Conservation (phyloP, 768 basidiomycete genomes). For the Pleurotus tuoliensis region DNA sequence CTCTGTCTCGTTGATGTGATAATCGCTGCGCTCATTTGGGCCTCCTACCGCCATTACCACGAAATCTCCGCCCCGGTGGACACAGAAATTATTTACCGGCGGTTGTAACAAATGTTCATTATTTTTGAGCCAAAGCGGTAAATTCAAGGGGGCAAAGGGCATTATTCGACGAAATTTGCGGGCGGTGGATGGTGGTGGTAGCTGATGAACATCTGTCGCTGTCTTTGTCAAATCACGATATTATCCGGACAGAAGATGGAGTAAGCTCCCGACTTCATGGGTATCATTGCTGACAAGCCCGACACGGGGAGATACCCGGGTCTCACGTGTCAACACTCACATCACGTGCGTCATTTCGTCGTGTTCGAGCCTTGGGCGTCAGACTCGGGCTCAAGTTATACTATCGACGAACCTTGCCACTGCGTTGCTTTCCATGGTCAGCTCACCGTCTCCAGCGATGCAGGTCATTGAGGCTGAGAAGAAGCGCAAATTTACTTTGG, state of each 20-base stretch:
- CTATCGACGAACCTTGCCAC: no score
- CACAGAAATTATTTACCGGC: conserved; percentile 89
- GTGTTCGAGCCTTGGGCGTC: background rate
- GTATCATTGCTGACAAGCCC: background rate
- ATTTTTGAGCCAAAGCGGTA: conserved; percentile 83
- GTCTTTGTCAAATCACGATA: background rate
- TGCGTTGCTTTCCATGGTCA: background rate
- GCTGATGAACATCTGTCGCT: background rate
- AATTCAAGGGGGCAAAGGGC: conserved; percentile 83
- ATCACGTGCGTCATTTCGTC: background rate
- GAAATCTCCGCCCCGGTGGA: conserved; percentile 81
- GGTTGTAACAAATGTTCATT: conserved; percentile 81
- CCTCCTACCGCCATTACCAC: conserved; percentile 97
- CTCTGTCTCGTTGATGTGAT: conserved; percentile 95
- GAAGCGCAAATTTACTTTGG: conserved; percentile 47
- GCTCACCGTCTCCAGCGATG: conserved; percentile 12
- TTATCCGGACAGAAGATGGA: background rate
- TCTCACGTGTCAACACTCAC: background rate
- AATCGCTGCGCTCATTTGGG: conserved; percentile 91
- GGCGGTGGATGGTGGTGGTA: background rate
- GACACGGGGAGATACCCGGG: background rate
- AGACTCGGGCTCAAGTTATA: background rate
- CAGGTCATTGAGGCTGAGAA: conserved; percentile 35
- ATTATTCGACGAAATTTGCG: conserved; percentile 28
- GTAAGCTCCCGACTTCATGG: background rate